phyloP scores from a whole-genome alignment of 306 rosid species.

The Inga oerstediana region DNA sequence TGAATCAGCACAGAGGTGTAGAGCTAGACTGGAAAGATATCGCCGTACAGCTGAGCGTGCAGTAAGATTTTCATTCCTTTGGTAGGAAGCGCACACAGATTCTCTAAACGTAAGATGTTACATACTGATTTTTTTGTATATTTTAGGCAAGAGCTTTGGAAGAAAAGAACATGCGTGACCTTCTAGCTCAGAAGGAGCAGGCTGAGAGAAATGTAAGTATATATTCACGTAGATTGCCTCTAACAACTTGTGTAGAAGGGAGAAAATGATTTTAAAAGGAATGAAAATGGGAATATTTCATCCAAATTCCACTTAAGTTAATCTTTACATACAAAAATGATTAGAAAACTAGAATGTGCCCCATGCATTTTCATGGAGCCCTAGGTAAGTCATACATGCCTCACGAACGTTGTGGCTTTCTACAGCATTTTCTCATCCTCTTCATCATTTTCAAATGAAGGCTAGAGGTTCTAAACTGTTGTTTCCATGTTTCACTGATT shows the following conservation, averaged over 20 bases:
- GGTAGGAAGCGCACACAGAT: constrained; percentile 1
- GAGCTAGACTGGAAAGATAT: constrained; percentile 92
- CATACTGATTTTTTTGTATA: constrained; percentile 40
- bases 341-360: neutral
- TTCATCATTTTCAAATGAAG: neutral
- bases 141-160: constrained; percentile 78
- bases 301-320: neutral
- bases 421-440: neutral
- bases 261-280: neutral
- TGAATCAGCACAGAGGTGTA: constrained; percentile 95
- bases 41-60: constrained; percentile 94
- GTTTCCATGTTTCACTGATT: constrained; percentile 36
- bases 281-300: neutral
- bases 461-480: constrained; percentile 17
- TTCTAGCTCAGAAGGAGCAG: constrained; percentile 74
- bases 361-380: neutral
- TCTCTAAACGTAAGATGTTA: constrained; percentile 10
- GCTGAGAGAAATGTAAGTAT: constrained; percentile 70
- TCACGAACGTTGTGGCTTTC: neutral
- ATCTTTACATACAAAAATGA: neutral
- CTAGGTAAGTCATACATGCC: neutral
- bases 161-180: constrained; percentile 77
- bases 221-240: neutral
- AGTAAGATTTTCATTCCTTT: constrained; percentile 54
- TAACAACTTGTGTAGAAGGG: neutral